Conservation (phyloP, 768 basidiomycete species). For the Termitomyces sp. region DNA sequence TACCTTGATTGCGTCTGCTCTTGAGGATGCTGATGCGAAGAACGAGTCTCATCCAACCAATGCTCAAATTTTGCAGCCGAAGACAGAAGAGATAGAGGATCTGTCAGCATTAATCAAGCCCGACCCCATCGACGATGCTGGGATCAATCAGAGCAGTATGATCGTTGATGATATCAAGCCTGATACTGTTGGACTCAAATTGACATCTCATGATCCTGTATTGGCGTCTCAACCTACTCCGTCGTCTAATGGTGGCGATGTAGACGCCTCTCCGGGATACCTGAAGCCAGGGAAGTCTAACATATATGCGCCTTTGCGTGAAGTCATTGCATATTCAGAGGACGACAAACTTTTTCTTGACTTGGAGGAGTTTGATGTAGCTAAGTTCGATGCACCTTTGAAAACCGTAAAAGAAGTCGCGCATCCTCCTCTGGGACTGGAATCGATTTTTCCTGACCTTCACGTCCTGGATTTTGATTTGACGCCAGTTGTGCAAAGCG, state of each 20-base stretch:
- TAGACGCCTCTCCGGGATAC: conserved; percentile 22
- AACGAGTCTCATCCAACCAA: conserved; percentile 19
- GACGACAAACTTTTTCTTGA: conserved; percentile 47
- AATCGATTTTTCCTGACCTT: conserved; percentile 82
- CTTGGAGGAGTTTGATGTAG: conserved; percentile 30
- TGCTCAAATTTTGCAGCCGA: conserved; percentile 23
- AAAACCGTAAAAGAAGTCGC: conserved; percentile 21
- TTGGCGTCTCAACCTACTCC: conserved; percentile 37
- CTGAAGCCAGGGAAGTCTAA: conserved; percentile 39
- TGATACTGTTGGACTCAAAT: conserved; percentile 40
- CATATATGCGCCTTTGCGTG: conserved; percentile 52
- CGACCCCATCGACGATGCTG: neutral
- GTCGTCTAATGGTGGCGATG: conserved; percentile 31
- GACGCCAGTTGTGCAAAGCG: conserved; percentile 23
- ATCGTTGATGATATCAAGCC: conserved; percentile 23
- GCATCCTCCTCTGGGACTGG: conserved; percentile 39
- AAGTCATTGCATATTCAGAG: conserved; percentile 57
- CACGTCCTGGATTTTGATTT: conserved; percentile 51
- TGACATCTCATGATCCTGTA: conserved; percentile 51
- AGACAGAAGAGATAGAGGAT: conserved; percentile 54
- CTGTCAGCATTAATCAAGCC: conserved; percentile 29
- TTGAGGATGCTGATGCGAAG: conserved; percentile 28
- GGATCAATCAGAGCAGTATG: conserved; percentile 18
- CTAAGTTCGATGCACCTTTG: conserved; percentile 13
- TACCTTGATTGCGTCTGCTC: conserved; percentile 50